These are phyloP conservation scores for Raphidocelis subcapitata DNA, from an alignment of 139 green algal species.

Conservation along the genomic window DNA sequence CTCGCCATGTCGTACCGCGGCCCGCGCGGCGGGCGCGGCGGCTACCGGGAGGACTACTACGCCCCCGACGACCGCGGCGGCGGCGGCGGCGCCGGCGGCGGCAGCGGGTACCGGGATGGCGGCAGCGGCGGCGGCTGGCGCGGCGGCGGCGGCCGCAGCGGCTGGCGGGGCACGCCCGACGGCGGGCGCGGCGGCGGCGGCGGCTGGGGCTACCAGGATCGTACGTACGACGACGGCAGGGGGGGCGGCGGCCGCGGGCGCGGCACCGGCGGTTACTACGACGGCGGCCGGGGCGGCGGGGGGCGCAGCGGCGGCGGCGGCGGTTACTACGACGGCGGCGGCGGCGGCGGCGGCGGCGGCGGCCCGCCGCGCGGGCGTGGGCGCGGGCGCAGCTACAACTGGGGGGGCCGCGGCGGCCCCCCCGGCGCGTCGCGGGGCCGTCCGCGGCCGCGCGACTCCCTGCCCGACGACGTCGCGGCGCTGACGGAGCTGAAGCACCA, in stretches of 20 bases:
- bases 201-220: no score
- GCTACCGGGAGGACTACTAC: no score
- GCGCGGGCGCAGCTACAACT: constrained; percentile 22
- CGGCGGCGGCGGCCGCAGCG: no score
- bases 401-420: constrained; percentile 5
- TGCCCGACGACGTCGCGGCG: constrained; percentile 22
- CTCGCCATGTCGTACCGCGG: no score
- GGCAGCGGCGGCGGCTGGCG: no score
- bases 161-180: no score
- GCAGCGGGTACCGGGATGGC: no score
- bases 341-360: constrained; percentile 1
- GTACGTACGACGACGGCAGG: constrained; percentile 10
- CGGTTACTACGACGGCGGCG: constrained; percentile 5
- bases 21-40: no score
- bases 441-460: constrained; percentile 10
- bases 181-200: no score
- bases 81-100: no score
- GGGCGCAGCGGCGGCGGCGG: no score
- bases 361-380: background rate
- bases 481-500: constrained; percentile 26
- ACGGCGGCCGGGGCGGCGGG: background rate
- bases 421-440: background rate
- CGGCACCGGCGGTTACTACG: background rate
- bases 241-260: background rate
- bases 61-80: no score